Evolutionary conservation across 192 early-diverging fungal species (phyloP).

Genomic region (Backusella luteola): DNA sequence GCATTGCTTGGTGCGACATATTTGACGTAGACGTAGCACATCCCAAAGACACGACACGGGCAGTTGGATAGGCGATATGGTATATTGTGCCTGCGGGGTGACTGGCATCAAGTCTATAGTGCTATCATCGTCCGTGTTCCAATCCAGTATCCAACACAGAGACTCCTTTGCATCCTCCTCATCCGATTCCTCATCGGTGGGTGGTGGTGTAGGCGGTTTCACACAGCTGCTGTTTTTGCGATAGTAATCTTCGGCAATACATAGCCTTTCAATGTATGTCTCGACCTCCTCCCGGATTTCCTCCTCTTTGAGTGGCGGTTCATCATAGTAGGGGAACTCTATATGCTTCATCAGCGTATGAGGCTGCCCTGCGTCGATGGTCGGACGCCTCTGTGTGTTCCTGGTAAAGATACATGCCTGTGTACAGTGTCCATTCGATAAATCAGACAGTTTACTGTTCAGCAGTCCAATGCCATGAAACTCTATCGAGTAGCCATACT

Average conservation of each 20-base stretch:
- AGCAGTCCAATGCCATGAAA: conserved; percentile 65
- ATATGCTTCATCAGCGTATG: conserved; percentile 40
- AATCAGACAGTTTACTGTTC: conserved; percentile 37
- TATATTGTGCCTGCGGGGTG: background rate
- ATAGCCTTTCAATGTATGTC: conserved; percentile 25
- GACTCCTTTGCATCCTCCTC: background rate
- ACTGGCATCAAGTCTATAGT: background rate
- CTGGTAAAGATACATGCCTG: conserved; percentile 71
- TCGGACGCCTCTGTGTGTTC: background rate
- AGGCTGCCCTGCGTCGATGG: background rate
- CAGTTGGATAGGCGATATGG: background rate
- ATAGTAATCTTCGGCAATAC: background rate
- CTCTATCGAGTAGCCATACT: conserved; percentile 64
- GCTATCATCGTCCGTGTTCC: background rate
- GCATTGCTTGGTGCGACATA: conserved; percentile 40
- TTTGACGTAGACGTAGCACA: conserved; percentile 44
- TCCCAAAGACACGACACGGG: conserved; percentile 41
- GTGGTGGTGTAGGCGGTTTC: background rate
- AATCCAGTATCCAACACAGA: background rate
- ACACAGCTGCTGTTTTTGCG: background rate
- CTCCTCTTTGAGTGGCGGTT: conserved; percentile 30
- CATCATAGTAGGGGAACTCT: conserved; percentile 52
- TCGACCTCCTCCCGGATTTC: conserved; percentile 40
- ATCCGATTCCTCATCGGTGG: background rate
- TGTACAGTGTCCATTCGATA: conserved; percentile 59